phyloP scores from a whole-genome alignment of 805 yeast genomes.

The Candida fluviatilis region DNA sequence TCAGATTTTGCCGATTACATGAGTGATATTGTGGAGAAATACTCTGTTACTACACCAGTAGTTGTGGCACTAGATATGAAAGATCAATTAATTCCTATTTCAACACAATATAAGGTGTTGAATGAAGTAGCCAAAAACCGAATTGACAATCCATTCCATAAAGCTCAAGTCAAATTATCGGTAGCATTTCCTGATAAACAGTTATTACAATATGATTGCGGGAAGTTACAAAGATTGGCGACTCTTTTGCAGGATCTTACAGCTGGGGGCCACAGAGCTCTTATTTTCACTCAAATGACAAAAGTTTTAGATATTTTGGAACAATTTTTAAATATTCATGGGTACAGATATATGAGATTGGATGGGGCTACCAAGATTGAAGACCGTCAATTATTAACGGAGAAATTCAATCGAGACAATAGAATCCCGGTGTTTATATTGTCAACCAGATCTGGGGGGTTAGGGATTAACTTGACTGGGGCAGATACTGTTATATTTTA shows the following conservation, averaged over 20 bases:
- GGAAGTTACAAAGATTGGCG: slow-evolving; percentile 87
- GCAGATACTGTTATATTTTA: slow-evolving; percentile 98
- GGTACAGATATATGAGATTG: slow-evolving; percentile 87
- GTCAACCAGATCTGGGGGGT: slow-evolving; percentile 96
- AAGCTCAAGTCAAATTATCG: slow-evolving; percentile 78
- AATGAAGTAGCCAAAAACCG: slow-evolving; percentile 28
- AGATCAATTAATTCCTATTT: slow-evolving; percentile 43
- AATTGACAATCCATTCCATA: slow-evolving; percentile 63
- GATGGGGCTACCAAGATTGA: slow-evolving; percentile 98
- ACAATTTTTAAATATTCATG: slow-evolving; percentile 89
- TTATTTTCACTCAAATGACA: slow-evolving; percentile 98
- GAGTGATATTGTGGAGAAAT: slow-evolving; percentile 60
- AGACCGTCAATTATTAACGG: slow-evolving; percentile 92
- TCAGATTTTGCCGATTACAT: slow-evolving; percentile 28
- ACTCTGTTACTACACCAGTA: slow-evolving; percentile 82
- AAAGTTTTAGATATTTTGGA: slow-evolving; percentile 91
- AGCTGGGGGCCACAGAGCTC: slow-evolving; percentile 86
- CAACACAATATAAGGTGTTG: slow-evolving; percentile 28
- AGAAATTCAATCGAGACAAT: slow-evolving; percentile 82
- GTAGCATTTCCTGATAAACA: slow-evolving; percentile 97
- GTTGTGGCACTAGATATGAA: slow-evolving; percentile 75
- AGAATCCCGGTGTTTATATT: slow-evolving; percentile 86
- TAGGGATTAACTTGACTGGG: slow-evolving; percentile 96
- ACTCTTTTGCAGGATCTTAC: slow-evolving; percentile 68
- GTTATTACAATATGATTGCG: slow-evolving; percentile 90